phyloP scores from a whole-genome alignment of 1,284 basidiomycete species.

The Cutaneotrichosporon arboriforme region DNA sequence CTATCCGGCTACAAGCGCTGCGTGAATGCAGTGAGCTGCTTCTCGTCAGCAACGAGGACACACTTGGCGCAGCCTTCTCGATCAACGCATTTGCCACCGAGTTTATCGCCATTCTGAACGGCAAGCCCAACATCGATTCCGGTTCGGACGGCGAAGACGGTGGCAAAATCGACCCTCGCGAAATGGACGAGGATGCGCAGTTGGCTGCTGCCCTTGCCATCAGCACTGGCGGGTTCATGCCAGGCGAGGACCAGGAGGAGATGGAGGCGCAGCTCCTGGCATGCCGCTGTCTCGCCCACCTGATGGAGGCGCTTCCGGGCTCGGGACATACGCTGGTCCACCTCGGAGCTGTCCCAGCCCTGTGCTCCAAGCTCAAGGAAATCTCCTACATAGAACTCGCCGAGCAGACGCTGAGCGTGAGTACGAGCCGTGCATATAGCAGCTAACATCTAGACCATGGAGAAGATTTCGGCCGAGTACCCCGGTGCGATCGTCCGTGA shows the following conservation, averaged over 20 bases:
- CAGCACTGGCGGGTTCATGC: conserved; percentile 41
- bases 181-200: conserved; percentile 69
- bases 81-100: conserved; percentile 89
- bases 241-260: conserved; percentile 49
- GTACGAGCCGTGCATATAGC: conserved; percentile 42
- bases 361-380: conserved; percentile 90
- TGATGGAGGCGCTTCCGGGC: conserved; percentile 93
- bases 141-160: conserved; percentile 46
- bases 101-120: conserved; percentile 84
- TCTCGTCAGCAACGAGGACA: conserved; percentile 96
- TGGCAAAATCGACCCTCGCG: conserved; percentile 24
- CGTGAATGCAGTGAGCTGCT: conserved; percentile 93
- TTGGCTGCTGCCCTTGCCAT: conserved; percentile 72
- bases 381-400: conserved; percentile 95
- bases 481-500: conserved; percentile 90
- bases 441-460: conserved; percentile 65
- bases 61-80: conserved; percentile 79
- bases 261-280: conserved; percentile 87
- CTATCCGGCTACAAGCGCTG: conserved; percentile 77
- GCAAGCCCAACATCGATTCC: conserved; percentile 52
- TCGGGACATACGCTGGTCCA: conserved; percentile 91
- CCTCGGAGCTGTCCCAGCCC: conserved; percentile 86
- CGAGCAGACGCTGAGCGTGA: conserved; percentile 89
- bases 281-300: conserved; percentile 87
- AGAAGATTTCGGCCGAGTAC: conserved; percentile 94